Percentiles rank a stretch among this genome's conserved stretches.
Conservation (phyloP, 2,329 filamentous ascomycete species). For the Hypomyces rosellus region DNA sequence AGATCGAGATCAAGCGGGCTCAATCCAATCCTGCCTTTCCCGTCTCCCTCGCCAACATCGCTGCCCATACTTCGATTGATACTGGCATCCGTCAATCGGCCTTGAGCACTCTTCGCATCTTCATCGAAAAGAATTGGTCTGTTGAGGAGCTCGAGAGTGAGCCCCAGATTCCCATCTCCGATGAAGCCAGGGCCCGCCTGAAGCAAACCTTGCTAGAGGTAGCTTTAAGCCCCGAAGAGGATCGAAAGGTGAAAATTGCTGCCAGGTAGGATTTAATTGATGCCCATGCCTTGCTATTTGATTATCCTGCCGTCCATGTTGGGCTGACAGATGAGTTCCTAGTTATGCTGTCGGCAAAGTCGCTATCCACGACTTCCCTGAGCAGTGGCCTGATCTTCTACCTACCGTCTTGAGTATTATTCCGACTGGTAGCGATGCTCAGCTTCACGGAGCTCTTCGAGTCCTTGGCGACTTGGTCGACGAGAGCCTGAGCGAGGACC, state of each 20-base stretch:
- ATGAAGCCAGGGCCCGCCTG: constrained; percentile 67
- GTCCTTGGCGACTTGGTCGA: constrained; percentile 88
- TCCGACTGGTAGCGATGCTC: constrained; percentile 65
- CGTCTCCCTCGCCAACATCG: constrained; percentile 72
- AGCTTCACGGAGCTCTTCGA: constrained; percentile 82
- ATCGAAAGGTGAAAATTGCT: constrained; percentile 82
- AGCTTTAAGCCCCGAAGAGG: constrained; percentile 63
- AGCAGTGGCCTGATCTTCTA: constrained; percentile 87
- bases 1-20: constrained; percentile 70
- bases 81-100: constrained; percentile 76
- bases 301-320: neutral
- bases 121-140: constrained; percentile 81
- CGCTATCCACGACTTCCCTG: constrained; percentile 85
- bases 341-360: constrained; percentile 85
- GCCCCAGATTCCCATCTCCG: constrained; percentile 58
- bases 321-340: neutral
- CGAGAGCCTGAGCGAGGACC: constrained; percentile 85
- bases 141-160: constrained; percentile 63
- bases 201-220: constrained; percentile 70
- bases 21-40: constrained; percentile 68
- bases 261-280: constrained; percentile 57
- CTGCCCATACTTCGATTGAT: constrained; percentile 66
- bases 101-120: constrained; percentile 70
- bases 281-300: neutral
- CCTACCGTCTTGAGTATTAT: constrained; percentile 74